Conservation (phyloP, 148 eudicot species). For the Euryodendron excelsum region DNA sequence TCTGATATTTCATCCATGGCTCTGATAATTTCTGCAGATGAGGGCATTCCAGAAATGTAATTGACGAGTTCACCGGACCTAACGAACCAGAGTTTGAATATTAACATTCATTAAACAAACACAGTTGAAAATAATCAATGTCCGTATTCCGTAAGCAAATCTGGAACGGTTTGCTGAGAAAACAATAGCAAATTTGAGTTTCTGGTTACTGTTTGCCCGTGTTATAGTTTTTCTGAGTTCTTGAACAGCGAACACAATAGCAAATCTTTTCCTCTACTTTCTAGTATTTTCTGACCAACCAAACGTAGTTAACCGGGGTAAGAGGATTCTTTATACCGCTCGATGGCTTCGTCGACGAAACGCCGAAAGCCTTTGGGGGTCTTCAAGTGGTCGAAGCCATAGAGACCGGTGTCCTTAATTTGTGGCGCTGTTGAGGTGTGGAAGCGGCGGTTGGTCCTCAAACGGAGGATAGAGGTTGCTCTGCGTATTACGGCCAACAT, state of each 20-base stretch:
- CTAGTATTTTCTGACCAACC: constrained; percentile 1
- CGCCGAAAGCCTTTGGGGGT: constrained; percentile 76
- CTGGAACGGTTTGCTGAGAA: neutral
- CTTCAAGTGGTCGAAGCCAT: constrained; percentile 71
- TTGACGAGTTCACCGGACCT: constrained; percentile 87
- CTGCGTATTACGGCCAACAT: constrained; percentile 31
- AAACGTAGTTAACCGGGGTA: neutral
- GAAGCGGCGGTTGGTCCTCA: constrained; percentile 18
- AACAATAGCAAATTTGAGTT: neutral
- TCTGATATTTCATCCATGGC: constrained; percentile 96
- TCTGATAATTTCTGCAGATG: constrained; percentile 58
- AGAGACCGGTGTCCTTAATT: constrained; percentile 61
- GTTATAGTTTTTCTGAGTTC: too few species aligned
- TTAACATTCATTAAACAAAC: neutral
- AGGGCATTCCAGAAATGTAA: constrained; percentile 68
- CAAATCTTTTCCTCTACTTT: neutral
- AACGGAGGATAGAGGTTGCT: constrained; percentile 12
- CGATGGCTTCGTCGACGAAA: constrained; percentile 84
- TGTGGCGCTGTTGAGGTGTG: constrained; percentile 45
- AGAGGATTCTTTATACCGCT: constrained; percentile 36
- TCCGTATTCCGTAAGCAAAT: neutral
- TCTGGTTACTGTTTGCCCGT: too few species aligned
- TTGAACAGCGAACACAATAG: neutral
- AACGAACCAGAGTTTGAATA: neutral
- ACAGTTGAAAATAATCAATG: neutral